Conservation (phyloP, 768 basidiomycete genomes). For the Hydnomerulius pinastri region DNA sequence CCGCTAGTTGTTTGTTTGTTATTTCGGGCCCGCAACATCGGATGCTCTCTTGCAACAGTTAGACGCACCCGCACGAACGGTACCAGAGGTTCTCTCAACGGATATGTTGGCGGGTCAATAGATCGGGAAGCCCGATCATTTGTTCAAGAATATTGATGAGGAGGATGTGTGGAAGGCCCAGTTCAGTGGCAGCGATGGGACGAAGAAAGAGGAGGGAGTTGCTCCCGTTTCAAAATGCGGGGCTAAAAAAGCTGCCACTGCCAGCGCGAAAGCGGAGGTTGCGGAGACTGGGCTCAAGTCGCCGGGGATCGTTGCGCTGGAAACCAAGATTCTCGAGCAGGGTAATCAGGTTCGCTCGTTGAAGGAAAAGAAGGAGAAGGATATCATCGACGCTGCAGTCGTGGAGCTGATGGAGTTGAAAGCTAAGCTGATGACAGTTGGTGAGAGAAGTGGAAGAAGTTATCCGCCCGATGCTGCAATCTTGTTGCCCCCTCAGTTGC, state of each 20-base stretch:
- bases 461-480: not conserved
- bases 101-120: slow-evolving; percentile 88
- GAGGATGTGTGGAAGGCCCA: slow-evolving; percentile 76
- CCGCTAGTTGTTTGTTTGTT: no score
- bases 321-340: slow-evolving; percentile 74
- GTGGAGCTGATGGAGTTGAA: slow-evolving; percentile 68
- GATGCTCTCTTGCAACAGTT: slow-evolving; percentile 84
- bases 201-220: slow-evolving; percentile 45
- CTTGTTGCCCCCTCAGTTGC: not conserved
- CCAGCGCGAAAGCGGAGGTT: slow-evolving; percentile 47
- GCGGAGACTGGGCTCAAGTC: slow-evolving; percentile 60
- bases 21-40: slow-evolving; percentile 95
- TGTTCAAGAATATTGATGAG: slow-evolving; percentile 95
- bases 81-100: slow-evolving; percentile 69
- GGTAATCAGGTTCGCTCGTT: slow-evolving; percentile 71
- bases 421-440: slow-evolving; percentile 42
- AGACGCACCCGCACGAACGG: slow-evolving; percentile 82
- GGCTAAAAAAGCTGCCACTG: slow-evolving; percentile 52
- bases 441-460: not conserved
- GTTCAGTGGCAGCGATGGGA: slow-evolving; percentile 67
- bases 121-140: slow-evolving; percentile 82
- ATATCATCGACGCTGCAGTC: slow-evolving; percentile 46
- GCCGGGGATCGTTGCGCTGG: slow-evolving; percentile 69
- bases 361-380: slow-evolving; percentile 59
- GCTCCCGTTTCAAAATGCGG: slow-evolving; percentile 50